phyloP scores from a whole-genome alignment of 805 yeast species.

The Komagataella mondaviorum region DNA sequence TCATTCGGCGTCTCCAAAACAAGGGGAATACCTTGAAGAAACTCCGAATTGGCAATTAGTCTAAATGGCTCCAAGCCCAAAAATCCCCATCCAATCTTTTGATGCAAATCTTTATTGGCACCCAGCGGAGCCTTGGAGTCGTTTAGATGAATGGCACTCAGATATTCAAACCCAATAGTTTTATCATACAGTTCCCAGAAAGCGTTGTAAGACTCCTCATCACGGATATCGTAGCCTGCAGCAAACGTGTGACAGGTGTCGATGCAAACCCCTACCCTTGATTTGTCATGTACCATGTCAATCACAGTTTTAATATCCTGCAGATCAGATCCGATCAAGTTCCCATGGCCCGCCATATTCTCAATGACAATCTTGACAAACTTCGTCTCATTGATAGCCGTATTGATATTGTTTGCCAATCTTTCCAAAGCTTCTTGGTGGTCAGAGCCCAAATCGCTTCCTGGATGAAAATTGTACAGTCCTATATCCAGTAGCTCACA shows the following conservation, averaged over 20 bases:
- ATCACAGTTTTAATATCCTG: conserved; percentile 70
- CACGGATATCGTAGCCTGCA: conserved; percentile 84
- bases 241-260: conserved; percentile 97
- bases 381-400: conserved; percentile 57
- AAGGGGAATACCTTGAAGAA: conserved; percentile 58
- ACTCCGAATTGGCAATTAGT: conserved; percentile 53
- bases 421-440: conserved; percentile 49
- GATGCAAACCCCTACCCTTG: conserved; percentile 86
- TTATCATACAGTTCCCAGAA: conserved; percentile 74
- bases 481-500: conserved; percentile 83
- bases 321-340: conserved; percentile 70
- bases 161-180: conserved; percentile 59
- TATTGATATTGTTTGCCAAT: conserved; percentile 70
- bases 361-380: conserved; percentile 85
- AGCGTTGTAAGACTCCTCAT: conserved; percentile 35
- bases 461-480: conserved; percentile 85
- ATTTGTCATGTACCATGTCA: conserved; percentile 63
- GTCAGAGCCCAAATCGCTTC: conserved; percentile 66
- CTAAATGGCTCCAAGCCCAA: conserved; percentile 80
- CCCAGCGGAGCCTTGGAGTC: conserved; percentile 92
- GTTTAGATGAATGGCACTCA: conserved; percentile 76
- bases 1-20: conserved; percentile 79
- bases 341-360: conserved; percentile 97
- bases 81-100: conserved; percentile 79
- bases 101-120: conserved; percentile 86